phyloP scores from a whole-genome alignment of 2,329 filamentous ascomycete genomes.

The Xylariaceae sp. region DNA sequence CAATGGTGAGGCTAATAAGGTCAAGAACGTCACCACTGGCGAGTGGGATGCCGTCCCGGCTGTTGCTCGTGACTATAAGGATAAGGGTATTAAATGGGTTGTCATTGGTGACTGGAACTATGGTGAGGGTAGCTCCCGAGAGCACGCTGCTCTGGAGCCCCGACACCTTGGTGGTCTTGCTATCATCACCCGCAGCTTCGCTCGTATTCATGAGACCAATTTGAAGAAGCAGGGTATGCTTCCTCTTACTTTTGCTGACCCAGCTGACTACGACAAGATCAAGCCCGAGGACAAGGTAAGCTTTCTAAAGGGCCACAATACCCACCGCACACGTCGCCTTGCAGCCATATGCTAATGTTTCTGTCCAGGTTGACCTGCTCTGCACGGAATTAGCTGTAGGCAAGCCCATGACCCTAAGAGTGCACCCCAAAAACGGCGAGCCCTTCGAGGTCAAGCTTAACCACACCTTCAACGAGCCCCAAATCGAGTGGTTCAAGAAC shows the following conservation, averaged over 20 bases:
- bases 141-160: conserved; percentile 97
- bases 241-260: conserved; percentile 92
- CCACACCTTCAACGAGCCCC: conserved; percentile 97
- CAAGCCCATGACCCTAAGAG: conserved; percentile 88
- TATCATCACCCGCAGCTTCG: conserved; percentile 94
- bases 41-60: conserved; percentile 88
- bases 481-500: conserved; percentile 99
- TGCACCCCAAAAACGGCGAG: conserved; percentile 88
- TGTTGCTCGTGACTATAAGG: conserved; percentile 98
- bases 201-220: conserved; percentile 99
- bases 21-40: conserved; percentile 87
- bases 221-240: conserved; percentile 99
- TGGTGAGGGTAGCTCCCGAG: conserved; percentile 95
- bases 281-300: conserved; percentile 81
- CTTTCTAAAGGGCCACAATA: conserved; percentile 15
- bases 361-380: conserved; percentile 72
- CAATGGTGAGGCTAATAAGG: conserved; percentile 97
- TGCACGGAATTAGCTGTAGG: conserved; percentile 90
- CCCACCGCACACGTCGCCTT: background rate
- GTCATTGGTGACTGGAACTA: conserved; percentile 99
- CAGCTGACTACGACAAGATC: conserved; percentile 98
- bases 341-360: conserved; percentile 32
- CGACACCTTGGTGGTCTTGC: conserved; percentile 95
- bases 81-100: conserved; percentile 94
- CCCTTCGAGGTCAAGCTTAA: conserved; percentile 81